Conservation (phyloP, 495 filamentous ascomycete genomes). For the Penicillium taxi region DNA sequence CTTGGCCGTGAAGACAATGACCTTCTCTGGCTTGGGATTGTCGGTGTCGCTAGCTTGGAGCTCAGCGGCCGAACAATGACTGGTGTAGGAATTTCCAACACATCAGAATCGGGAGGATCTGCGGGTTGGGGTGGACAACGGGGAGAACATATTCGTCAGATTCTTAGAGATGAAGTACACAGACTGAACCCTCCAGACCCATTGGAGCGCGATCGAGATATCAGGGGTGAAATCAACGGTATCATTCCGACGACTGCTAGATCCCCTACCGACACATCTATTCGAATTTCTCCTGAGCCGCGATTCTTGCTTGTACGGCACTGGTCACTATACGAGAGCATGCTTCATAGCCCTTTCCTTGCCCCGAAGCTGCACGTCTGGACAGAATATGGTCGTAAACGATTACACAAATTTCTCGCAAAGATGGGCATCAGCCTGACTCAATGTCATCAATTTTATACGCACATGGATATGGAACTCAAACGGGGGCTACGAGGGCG, state of each 20-base stretch:
- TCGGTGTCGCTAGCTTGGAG: slow-evolving; percentile 85
- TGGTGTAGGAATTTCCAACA: slow-evolving; percentile 65
- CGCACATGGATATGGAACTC: slow-evolving; percentile 97
- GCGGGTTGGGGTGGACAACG: slow-evolving; percentile 76
- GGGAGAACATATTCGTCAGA: slow-evolving; percentile 73
- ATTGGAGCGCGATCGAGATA: slow-evolving; percentile 45
- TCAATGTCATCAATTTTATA: slow-evolving; percentile 91
- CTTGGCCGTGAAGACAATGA: slow-evolving; percentile 96
- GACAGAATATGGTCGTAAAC: slow-evolving; percentile 80
- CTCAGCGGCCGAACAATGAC: slow-evolving; percentile 79
- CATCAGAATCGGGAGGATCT: slow-evolving; percentile 47
- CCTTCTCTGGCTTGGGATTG: slow-evolving; percentile 86
- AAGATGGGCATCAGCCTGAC: slow-evolving; percentile 96
- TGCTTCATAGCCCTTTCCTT: slow-evolving; percentile 96
- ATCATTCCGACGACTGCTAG: slow-evolving; percentile 82
- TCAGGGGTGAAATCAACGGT: slow-evolving; percentile 53
- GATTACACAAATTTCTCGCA: slow-evolving; percentile 89
- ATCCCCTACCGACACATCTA: slow-evolving; percentile 84
- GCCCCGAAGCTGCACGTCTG: slow-evolving; percentile 87
- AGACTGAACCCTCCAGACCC: slow-evolving; percentile 82
- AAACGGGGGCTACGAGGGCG: slow-evolving; percentile 83
- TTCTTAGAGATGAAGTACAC: slow-evolving; percentile 87
- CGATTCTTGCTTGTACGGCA: slow-evolving; percentile 89
- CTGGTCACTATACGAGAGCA: slow-evolving; percentile 96
- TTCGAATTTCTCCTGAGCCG: slow-evolving; percentile 88